Conservation (phyloP, 306 rosid genomes). For the Astragalus membranaceus region DNA sequence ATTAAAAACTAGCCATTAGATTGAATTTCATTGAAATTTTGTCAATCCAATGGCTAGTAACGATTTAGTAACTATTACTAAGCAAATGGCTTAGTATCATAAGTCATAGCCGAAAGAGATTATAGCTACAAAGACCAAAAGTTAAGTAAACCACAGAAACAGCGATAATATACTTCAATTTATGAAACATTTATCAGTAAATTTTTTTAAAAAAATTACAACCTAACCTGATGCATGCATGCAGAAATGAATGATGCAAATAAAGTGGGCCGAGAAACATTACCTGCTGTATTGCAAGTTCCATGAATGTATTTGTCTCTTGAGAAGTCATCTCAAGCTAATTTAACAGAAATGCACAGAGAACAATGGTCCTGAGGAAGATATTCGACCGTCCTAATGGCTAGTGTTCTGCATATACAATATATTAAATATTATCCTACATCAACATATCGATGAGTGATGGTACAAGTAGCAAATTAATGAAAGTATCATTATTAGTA, state of each 20-base stretch:
- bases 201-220: background rate
- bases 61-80: too few species aligned
- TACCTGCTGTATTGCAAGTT: constrained; percentile 71
- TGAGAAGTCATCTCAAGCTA: constrained; percentile 9
- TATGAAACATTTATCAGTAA: background rate
- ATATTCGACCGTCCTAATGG: background rate
- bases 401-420: background rate
- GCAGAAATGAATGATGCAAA: background rate
- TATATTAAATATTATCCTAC: background rate
- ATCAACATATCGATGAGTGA: background rate
- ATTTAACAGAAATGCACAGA: background rate
- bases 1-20: too few species aligned
- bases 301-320: constrained; percentile 43
- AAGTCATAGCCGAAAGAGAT: too few species aligned
- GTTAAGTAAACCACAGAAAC: background rate
- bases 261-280: background rate
- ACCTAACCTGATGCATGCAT: background rate
- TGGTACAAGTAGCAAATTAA: background rate
- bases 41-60: too few species aligned
- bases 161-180: background rate
- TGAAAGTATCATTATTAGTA: background rate
- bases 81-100: too few species aligned
- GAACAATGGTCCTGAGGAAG: background rate
- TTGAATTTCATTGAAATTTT: too few species aligned
- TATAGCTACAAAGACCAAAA: background rate